Base-by-base conservation (phyloP, 2,329 filamentous ascomycete species). In the Fusarium longipes region DNA sequence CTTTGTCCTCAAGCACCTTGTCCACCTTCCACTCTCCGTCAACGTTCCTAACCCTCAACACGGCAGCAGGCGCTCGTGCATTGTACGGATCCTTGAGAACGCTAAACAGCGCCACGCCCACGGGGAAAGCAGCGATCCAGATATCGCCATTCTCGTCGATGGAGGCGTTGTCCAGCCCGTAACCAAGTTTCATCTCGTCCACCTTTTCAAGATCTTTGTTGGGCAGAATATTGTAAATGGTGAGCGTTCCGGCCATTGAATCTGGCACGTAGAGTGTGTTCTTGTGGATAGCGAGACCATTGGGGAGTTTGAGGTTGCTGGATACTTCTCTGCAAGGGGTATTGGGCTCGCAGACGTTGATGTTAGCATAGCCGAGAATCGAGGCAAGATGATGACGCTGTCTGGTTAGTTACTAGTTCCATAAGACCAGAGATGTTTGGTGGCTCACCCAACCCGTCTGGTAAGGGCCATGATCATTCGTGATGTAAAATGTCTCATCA, bases 251-350 rank as follows among this genome's bases (percentile, higher is more conserved):
- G 0, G 57, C 39, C 3, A 73, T 44, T 0, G 73, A 69, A 55
- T 70, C 71, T 0, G 77, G 77, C 2, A 79, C 68, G 42, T 78
- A 80, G 11, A 80, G 33, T 1, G 73, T 65, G 7, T 71, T 73
- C 15, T 75, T 72, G 8, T 54, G 57, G 22, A 67, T 69, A 3
- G 27, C 64, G 3, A 79, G 64, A 1, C 78, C 77, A 39, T 79
- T 80, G 30, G 78, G 77, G 40, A 71, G 74, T 14, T 60, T 57
- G 4, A 75, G 65, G 10, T 73, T 69, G 1, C 40, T 27, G 0
- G 65, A 66, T 1, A 73, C 71, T 5, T 63, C 49, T 20, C 52
- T 70, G 57, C 75, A 75, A 14, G 67, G 74, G 1, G 12, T 30
- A 6, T 33, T 30, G 1, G 49, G 39, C 14, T 63, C 52, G 42